Evolutionary conservation across 805 yeast species (phyloP).

Genomic region (Wickerhamomyces alni): DNA sequence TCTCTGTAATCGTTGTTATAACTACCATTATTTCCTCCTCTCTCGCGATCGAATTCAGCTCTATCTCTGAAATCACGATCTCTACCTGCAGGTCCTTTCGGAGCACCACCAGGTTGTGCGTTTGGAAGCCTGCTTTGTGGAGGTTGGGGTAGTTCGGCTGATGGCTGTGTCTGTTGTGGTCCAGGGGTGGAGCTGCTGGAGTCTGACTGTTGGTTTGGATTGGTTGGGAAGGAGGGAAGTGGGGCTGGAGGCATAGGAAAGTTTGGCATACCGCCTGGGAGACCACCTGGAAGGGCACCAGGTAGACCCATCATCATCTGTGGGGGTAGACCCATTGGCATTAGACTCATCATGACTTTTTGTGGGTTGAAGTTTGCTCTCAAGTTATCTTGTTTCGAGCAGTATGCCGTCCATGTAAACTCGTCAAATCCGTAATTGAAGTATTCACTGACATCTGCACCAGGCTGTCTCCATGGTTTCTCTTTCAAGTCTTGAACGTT

Average conservation of each 20-base stretch:
- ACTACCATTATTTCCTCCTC: constrained; percentile 1
- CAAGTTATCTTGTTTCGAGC: constrained; percentile 77
- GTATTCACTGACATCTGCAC: constrained; percentile 90
- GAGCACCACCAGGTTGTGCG: constrained; percentile 3
- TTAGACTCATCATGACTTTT: constrained; percentile 62
- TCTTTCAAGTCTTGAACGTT: constrained; percentile 78
- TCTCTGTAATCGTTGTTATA: constrained; percentile 15
- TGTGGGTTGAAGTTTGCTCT: constrained; percentile 80
- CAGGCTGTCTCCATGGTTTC: constrained; percentile 98
- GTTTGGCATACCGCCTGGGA: constrained; percentile 1
- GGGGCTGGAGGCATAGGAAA: constrained; percentile 21
- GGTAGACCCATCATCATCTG: constrained; percentile 30
- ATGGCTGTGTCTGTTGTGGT: constrained; percentile 5
- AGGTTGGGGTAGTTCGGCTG: not conserved
- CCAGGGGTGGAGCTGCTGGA: constrained; percentile 8
- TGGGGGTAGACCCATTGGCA: constrained; percentile 34
- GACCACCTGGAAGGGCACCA: constrained; percentile 1
- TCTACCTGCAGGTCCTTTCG: constrained; percentile 13
- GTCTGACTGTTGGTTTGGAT: too few species aligned
- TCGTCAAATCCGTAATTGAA: constrained; percentile 97
- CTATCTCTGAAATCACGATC: constrained; percentile 15
- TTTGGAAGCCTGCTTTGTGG: constrained; percentile 2
- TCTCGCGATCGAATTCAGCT: constrained; percentile 12
- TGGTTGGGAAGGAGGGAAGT: constrained; percentile 24
- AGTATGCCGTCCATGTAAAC: constrained; percentile 90